phyloP scores from a whole-genome alignment of 2,329 filamentous ascomycete genomes.

The Coniochaeta sp. region DNA sequence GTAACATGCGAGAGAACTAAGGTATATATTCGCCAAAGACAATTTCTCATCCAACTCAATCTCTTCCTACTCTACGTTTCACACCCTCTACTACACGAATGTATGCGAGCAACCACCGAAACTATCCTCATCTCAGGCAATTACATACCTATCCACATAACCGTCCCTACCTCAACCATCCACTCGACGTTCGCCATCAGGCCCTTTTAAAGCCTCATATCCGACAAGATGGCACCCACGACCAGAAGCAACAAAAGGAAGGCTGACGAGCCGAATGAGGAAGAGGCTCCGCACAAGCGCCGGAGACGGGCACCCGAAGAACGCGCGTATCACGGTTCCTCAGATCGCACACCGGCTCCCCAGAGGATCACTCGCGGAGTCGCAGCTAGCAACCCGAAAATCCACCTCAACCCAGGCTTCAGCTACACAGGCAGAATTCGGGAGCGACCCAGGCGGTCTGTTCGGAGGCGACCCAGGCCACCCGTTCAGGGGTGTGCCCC shows the following conservation, averaged over 20 bases:
- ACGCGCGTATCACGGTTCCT: background rate
- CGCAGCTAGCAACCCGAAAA: no score
- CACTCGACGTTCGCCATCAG: background rate
- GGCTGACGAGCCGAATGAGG: background rate
- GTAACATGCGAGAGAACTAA: background rate
- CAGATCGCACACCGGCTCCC: background rate
- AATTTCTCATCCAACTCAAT: background rate
- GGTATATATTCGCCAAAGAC: background rate
- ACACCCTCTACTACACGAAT: background rate
- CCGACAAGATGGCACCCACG: background rate
- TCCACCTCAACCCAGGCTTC: no score
- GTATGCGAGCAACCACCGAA: no score
- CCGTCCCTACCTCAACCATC: background rate
- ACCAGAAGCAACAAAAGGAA: background rate
- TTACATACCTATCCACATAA: background rate
- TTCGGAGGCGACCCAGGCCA: no score
- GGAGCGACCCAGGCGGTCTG: background rate
- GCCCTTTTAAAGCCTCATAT: background rate
- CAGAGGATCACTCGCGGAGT: background rate
- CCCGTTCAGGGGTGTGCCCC: no score
- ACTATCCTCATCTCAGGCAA: no score
- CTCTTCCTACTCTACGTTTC: background rate
- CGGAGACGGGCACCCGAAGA: background rate
- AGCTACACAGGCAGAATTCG: background rate
- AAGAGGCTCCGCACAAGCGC: background rate